A percentile compares a stretch with the other conserved stretches of the same genome.
These are phyloP conservation scores for Poronia punctata DNA, from an alignment of 495 filamentous ascomycete genomes.

Conservation along the genomic window DNA sequence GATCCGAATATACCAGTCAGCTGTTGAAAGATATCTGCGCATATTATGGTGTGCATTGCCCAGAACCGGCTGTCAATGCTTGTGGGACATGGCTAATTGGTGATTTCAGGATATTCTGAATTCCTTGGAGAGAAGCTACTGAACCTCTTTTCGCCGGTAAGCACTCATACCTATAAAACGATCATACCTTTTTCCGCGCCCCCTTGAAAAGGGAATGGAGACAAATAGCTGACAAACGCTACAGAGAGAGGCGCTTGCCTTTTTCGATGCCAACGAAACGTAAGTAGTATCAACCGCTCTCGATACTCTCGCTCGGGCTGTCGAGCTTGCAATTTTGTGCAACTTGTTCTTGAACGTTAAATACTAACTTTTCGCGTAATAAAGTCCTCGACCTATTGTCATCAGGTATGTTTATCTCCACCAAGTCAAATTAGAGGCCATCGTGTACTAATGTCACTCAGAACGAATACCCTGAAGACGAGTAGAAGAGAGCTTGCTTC, in stretches of 20 bases:
- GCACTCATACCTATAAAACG: too few relatives aligned
- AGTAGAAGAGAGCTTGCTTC: conserved; percentile 89
- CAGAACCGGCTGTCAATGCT: background rate
- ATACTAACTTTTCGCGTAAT: conserved; percentile 37
- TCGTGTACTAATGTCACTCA: conserved; percentile 29
- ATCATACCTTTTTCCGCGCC: too few relatives aligned
- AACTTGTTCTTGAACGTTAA: too few relatives aligned
- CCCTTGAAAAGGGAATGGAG: too few relatives aligned
- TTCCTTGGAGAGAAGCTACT: conserved; percentile 82
- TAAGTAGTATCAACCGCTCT: background rate
- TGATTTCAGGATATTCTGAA: conserved; percentile 73
- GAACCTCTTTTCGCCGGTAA: conserved; percentile 73
- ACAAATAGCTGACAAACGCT: background rate
- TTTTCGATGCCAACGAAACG: conserved; percentile 97
- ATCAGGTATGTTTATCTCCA: conserved; percentile 7
- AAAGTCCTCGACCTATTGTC: conserved; percentile 10
- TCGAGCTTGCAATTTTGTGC: too few relatives aligned
- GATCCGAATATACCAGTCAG: conserved; percentile 79
- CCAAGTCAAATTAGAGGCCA: background rate
- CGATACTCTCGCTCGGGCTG: too few relatives aligned
- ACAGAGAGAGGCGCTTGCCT: conserved; percentile 81
- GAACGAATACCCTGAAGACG: conserved; percentile 92
- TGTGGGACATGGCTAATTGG: conserved; percentile 4
- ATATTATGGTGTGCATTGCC: conserved; percentile 54
- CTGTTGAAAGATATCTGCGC: conserved; percentile 87